Evolutionary conservation across 192 early-diverging fungal species (phyloP).

Genomic region (Jimgerdemannia flammicorona): DNA sequence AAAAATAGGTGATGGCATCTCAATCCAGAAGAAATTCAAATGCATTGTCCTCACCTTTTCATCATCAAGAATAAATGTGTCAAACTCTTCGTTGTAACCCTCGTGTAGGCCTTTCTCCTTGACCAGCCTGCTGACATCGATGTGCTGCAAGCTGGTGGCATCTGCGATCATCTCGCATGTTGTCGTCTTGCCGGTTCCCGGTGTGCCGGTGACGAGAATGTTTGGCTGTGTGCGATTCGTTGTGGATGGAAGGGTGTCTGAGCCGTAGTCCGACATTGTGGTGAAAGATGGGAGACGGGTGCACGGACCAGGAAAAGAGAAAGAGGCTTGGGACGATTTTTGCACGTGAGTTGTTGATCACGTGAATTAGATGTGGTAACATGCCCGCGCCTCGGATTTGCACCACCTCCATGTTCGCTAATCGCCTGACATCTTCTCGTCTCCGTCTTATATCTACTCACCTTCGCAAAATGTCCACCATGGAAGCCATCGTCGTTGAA

Average conservation of each 20-base stretch:
- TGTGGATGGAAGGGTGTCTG: neutral
- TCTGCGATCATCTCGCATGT: slow-evolving; percentile 74
- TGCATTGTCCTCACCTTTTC: slow-evolving; percentile 60
- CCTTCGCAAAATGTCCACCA: slow-evolving; percentile 25
- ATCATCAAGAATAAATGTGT: slow-evolving; percentile 87
- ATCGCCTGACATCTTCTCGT: too few relatives aligned
- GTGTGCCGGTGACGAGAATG: slow-evolving; percentile 82
- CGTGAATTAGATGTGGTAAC: neutral
- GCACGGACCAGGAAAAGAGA: neutral
- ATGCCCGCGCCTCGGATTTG: too few relatives aligned
- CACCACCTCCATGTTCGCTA: too few relatives aligned
- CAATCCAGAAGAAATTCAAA: neutral
- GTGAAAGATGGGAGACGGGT: neutral
- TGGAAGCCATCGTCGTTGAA: slow-evolving; percentile 46
- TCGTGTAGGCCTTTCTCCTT: slow-evolving; percentile 85
- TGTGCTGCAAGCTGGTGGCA: slow-evolving; percentile 67
- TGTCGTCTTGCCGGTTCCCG: slow-evolving; percentile 83
- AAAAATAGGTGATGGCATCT: neutral
- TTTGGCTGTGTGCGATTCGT: slow-evolving; percentile 45
- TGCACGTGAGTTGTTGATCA: neutral
- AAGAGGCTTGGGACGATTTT: neutral
- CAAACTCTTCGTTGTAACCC: slow-evolving; percentile 82
- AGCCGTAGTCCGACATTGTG: neutral
- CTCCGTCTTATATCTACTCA: neutral
- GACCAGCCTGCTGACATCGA: slow-evolving; percentile 85